Conservation (phyloP, 306 rosid genomes). For the Dryas octopetala region DNA sequence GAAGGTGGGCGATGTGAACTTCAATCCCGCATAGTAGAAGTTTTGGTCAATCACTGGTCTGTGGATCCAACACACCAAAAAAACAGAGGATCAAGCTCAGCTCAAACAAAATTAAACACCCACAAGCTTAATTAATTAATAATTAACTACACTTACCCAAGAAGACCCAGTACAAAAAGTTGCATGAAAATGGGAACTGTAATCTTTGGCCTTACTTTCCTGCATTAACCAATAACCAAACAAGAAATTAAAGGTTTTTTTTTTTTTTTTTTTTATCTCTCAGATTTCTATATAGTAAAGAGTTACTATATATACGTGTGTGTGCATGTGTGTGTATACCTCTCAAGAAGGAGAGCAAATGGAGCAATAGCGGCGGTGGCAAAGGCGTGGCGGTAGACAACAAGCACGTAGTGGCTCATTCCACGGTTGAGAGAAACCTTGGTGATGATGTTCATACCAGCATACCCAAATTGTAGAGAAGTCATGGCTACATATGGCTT, state of each 20-base stretch:
- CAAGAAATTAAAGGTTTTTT: background rate
- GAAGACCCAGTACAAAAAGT: conserved; percentile 67
- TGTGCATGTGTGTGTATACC: conserved; percentile 32
- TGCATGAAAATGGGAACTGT: conserved; percentile 68
- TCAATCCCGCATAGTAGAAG: conserved; percentile 88
- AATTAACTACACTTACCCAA: conserved; percentile 57
- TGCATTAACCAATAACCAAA: conserved; percentile 31
- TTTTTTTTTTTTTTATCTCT: too few relatives aligned
- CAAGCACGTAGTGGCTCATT: conserved; percentile 94
- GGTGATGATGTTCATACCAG: conserved; percentile 79
- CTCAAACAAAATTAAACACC: too few relatives aligned
- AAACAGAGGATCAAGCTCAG: too few relatives aligned
- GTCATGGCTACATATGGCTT: conserved; percentile 85
- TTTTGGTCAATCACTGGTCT: conserved; percentile 87
- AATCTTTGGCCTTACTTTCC: conserved; percentile 75
- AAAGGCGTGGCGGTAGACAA: conserved; percentile 83
- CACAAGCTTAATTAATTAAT: too few relatives aligned
- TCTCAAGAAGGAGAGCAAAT: conserved; percentile 70
- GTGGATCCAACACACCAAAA: too few relatives aligned
- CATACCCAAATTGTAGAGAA: conserved; percentile 75
- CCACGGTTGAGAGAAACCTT: conserved; percentile 80
- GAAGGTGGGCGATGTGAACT: conserved; percentile 84
- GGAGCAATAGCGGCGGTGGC: conserved; percentile 76
- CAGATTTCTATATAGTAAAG: too few relatives aligned
- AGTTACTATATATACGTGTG: background rate